These are phyloP conservation scores for Agaricus blazei DNA, from an alignment of 768 basidiomycete genomes.

Conservation along the genomic window DNA sequence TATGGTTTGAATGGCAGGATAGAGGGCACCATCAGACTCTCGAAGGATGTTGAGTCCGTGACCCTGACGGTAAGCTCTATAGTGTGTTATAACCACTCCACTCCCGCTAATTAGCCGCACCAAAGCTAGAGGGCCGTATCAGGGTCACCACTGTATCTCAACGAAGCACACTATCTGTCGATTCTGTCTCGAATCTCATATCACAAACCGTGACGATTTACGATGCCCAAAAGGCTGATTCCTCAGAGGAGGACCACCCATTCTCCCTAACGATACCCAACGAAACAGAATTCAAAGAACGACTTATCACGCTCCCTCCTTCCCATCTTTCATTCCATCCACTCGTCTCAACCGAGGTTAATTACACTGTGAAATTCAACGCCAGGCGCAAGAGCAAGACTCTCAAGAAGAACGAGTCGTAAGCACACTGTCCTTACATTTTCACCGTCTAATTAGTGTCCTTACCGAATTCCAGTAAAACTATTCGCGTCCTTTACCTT, in stretches of 20 bases:
- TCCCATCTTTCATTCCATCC: slow-evolving; percentile 25
- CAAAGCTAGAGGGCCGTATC: slow-evolving; percentile 32
- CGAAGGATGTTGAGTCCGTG: slow-evolving; percentile 23
- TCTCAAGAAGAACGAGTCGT: slow-evolving; percentile 36
- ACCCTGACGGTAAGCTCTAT: slow-evolving; percentile 29
- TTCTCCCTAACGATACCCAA: slow-evolving; percentile 38
- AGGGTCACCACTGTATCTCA: slow-evolving; percentile 25
- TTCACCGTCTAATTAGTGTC: neutral
- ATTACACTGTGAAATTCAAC: slow-evolving; percentile 32
- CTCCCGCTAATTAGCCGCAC: neutral
- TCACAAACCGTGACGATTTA: slow-evolving; percentile 24
- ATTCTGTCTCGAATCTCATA: slow-evolving; percentile 21
- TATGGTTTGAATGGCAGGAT: slow-evolving; percentile 38
- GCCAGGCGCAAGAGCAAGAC: slow-evolving; percentile 30
- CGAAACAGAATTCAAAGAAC: slow-evolving; percentile 21
- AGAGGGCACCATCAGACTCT: slow-evolving; percentile 33
- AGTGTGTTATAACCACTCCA: neutral
- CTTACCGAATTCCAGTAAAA: slow-evolving; percentile 16
- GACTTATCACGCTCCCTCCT: slow-evolving; percentile 29
- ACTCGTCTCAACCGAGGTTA: slow-evolving; percentile 26
- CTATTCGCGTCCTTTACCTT: slow-evolving; percentile 35
- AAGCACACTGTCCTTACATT: slow-evolving; percentile 9
- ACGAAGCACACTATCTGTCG: slow-evolving; percentile 20
- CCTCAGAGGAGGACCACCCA: slow-evolving; percentile 20
- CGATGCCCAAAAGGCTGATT: slow-evolving; percentile 15